Percentiles rank a stretch among this genome's conserved stretches.
Evolutionary conservation across 2,329 filamentous ascomycete species (phyloP).

Genomic region (Colletotrichum sp.): DNA sequence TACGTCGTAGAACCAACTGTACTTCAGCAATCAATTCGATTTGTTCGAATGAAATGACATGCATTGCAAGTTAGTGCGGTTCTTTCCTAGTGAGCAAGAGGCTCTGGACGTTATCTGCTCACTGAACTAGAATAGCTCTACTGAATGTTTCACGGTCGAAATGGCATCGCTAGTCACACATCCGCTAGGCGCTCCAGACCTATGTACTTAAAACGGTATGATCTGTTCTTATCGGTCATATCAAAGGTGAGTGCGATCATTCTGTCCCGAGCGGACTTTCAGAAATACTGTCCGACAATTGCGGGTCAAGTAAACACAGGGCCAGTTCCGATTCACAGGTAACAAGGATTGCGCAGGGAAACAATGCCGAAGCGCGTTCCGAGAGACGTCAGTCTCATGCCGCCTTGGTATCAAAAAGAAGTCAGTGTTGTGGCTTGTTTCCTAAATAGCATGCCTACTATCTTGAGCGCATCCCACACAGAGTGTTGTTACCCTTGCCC

Average conservation of each 20-base stretch:
- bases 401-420: neutral
- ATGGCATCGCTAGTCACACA: neutral
- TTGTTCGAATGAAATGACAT: rapidly evolving
- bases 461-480: neutral
- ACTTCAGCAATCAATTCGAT: neutral
- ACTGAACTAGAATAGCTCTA: neutral
- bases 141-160: neutral
- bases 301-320: neutral
- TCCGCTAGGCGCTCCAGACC: neutral
- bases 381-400: neutral
- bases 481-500: neutral
- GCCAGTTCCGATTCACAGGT: rapidly evolving
- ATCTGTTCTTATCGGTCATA: neutral
- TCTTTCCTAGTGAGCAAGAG: neutral
- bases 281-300: neutral
- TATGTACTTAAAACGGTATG: rapidly evolving
- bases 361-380: neutral
- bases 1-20: rapidly evolving
- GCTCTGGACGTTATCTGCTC: neutral
- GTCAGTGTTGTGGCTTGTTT: rapidly evolving
- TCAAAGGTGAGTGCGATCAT: neutral
- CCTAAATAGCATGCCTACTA: neutral
- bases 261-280: neutral
- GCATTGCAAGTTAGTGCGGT: neutral
- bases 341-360: neutral